These are phyloP conservation scores for Besnoitia besnoiti DNA, from an alignment of 169 alveolate genomes.

Conservation along the genomic window DNA sequence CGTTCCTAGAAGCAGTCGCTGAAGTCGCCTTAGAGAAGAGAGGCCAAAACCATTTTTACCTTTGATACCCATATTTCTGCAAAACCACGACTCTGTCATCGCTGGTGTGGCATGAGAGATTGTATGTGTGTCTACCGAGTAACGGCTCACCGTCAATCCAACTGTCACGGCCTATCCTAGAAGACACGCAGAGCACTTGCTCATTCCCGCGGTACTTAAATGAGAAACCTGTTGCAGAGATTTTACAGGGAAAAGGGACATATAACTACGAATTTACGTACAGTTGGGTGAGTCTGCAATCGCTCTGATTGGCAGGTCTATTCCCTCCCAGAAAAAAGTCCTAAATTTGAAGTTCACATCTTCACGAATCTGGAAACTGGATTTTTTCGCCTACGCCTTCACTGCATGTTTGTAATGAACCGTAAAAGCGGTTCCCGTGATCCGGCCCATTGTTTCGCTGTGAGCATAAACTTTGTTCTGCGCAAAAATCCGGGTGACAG, in stretches of 20 bases:
- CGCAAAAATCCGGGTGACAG: neutral
- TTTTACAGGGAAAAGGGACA: neutral
- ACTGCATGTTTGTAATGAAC: constrained; percentile 47
- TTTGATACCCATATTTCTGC: constrained; percentile 77
- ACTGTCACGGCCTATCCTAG: constrained; percentile 73
- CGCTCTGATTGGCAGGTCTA: constrained; percentile 75
- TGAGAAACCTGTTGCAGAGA: constrained; percentile 61
- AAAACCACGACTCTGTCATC: constrained; percentile 80
- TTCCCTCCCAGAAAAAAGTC: constrained; percentile 76
- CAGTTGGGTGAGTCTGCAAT: constrained; percentile 70
- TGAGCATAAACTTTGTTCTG: neutral
- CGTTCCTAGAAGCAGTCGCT: constrained; percentile 31
- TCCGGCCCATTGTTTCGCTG: constrained; percentile 54
- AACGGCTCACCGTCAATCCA: constrained; percentile 75
- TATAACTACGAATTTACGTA: neutral
- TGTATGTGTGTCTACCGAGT: neutral
- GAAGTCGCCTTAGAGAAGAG: neutral
- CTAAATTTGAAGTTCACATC: constrained; percentile 24
- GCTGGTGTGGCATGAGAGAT: constrained; percentile 41
- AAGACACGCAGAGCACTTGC: constrained; percentile 76
- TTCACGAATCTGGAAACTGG: neutral
- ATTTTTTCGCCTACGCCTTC: constrained; percentile 45
- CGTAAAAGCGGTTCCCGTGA: constrained; percentile 65
- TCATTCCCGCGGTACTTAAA: constrained; percentile 75
- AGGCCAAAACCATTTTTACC: constrained; percentile 60